These are phyloP conservation scores for Ophiostoma quercus DNA, from an alignment of 2,329 filamentous ascomycete genomes.

Conservation along the genomic window DNA sequence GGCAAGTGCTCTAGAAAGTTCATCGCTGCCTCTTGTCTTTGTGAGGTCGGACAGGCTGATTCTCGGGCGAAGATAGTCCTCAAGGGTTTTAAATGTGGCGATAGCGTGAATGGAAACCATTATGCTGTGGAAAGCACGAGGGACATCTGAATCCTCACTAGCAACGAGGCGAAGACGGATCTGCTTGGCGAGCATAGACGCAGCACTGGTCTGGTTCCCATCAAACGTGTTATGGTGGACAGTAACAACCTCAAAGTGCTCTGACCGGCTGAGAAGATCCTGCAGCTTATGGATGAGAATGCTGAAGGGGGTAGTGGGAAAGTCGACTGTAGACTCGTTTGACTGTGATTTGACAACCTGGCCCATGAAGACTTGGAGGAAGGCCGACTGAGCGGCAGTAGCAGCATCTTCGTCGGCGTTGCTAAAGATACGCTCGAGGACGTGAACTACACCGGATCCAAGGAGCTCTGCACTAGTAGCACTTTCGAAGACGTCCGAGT, in stretches of 20 bases:
- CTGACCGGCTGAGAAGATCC: constrained; percentile 89
- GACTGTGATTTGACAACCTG: constrained; percentile 60
- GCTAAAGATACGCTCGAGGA: constrained; percentile 76
- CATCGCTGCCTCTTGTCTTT: constrained; percentile 51
- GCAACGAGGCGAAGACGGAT: constrained; percentile 83
- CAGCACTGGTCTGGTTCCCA: constrained; percentile 80
- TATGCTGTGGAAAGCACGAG: constrained; percentile 80
- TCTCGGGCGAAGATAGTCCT: constrained; percentile 88
- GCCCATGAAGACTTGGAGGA: constrained; percentile 90
- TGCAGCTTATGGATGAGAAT: constrained; percentile 90
- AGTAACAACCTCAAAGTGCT: constrained; percentile 96
- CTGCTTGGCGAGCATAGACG: constrained; percentile 95
- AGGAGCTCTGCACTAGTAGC: constrained; percentile 94
- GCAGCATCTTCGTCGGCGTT: constrained; percentile 58
- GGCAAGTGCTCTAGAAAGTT: constrained; percentile 63
- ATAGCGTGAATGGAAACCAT: constrained; percentile 99
- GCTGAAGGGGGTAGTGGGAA: constrained; percentile 78
- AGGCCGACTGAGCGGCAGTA: constrained; percentile 69
- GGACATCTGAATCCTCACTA: constrained; percentile 86
- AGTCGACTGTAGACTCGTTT: constrained; percentile 60
- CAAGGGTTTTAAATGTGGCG: constrained; percentile 91
- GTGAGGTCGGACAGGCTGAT: constrained; percentile 77
- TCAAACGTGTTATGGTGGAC: constrained; percentile 91
- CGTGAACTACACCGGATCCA: constrained; percentile 81
- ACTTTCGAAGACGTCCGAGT: constrained; percentile 80